Evolutionary conservation across 1,284 basidiomycete genomes (phyloP).

Genomic region (Heliocybe sulcata): DNA sequence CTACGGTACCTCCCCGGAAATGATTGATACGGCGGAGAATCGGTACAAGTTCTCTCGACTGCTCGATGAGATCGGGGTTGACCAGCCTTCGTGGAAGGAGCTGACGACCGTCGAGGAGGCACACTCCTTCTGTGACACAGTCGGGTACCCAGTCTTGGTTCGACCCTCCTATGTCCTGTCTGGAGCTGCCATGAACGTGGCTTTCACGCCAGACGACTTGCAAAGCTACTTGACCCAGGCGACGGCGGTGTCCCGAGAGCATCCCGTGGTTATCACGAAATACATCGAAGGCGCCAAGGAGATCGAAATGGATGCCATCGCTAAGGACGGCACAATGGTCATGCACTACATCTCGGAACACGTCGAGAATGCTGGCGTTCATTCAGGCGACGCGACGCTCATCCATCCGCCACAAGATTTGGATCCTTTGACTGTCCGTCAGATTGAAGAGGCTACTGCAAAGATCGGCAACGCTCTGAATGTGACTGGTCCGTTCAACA

Average conservation of each 20-base stretch:
- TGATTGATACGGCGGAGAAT: constrained; percentile 99
- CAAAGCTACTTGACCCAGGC: constrained; percentile 91
- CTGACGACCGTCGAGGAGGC: constrained; percentile 90
- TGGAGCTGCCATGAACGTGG: constrained; percentile 99
- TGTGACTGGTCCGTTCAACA: constrained; percentile 98
- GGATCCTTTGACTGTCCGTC: constrained; percentile 91
- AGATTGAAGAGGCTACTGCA: constrained; percentile 93
- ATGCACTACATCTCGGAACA: constrained; percentile 99
- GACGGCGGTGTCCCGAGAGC: constrained; percentile 94
- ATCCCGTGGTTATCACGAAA: constrained; percentile 98
- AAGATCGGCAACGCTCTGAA: constrained; percentile 99
- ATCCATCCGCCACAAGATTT: constrained; percentile 98
- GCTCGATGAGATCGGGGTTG: constrained; percentile 95
- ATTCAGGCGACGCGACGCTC: constrained; percentile 96
- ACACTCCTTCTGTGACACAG: constrained; percentile 80
- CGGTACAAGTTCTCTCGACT: constrained; percentile 99
- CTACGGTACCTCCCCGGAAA: constrained; percentile 97
- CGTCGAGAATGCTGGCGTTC: constrained; percentile 97
- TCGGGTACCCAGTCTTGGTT: constrained; percentile 94
- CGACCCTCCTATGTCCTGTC: constrained; percentile 97
- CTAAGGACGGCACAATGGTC: constrained; percentile 94
- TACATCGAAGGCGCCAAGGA: constrained; percentile 99
- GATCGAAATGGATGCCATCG: constrained; percentile 99
- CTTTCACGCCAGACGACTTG: constrained; percentile 89
- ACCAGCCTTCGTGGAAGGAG: constrained; percentile 98